Percentiles rank a stretch among this genome's conserved stretches.
Conservation (phyloP, 2,329 filamentous ascomycete genomes). For the Pseudocercospora pini-densiflorae region DNA sequence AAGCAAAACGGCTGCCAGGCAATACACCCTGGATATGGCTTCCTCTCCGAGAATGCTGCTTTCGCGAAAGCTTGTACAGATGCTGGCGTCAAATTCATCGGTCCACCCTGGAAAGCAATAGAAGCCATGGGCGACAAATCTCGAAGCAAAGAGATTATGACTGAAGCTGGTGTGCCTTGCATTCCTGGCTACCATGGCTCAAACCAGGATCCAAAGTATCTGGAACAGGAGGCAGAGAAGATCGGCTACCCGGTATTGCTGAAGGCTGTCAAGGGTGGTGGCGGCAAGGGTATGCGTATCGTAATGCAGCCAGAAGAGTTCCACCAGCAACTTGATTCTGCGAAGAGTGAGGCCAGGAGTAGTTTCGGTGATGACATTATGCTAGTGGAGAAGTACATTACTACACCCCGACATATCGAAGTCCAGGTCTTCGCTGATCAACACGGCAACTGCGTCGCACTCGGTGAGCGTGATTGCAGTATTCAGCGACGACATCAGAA, state of each 20-base stretch:
- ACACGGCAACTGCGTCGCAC: slow-evolving; percentile 66
- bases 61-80: slow-evolving; percentile 89
- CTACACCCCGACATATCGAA: slow-evolving; percentile 68
- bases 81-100: slow-evolving; percentile 92
- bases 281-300: slow-evolving; percentile 73
- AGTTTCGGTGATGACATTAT: slow-evolving; percentile 71
- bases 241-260: slow-evolving; percentile 69
- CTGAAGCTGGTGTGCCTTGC: slow-evolving; percentile 88
- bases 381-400: slow-evolving; percentile 71
- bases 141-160: slow-evolving; percentile 96
- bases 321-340: slow-evolving; percentile 63
- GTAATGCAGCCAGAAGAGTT: slow-evolving; percentile 63
- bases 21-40: slow-evolving; percentile 96
- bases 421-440: slow-evolving; percentile 70
- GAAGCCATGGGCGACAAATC: slow-evolving; percentile 90
- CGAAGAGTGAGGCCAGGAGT: slow-evolving; percentile 66
- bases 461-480: slow-evolving; percentile 69
- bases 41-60: slow-evolving; percentile 86
- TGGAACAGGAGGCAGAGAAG: slow-evolving; percentile 73
- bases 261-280: slow-evolving; percentile 68
- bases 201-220: slow-evolving; percentile 70
- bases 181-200: slow-evolving; percentile 93
- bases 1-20: slow-evolving; percentile 86
- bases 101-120: slow-evolving; percentile 78
- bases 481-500: slow-evolving; percentile 70